Base-by-base conservation (phyloP, 176 grass and related monocot genomes). In the Cenchrus purpureus region DNA sequence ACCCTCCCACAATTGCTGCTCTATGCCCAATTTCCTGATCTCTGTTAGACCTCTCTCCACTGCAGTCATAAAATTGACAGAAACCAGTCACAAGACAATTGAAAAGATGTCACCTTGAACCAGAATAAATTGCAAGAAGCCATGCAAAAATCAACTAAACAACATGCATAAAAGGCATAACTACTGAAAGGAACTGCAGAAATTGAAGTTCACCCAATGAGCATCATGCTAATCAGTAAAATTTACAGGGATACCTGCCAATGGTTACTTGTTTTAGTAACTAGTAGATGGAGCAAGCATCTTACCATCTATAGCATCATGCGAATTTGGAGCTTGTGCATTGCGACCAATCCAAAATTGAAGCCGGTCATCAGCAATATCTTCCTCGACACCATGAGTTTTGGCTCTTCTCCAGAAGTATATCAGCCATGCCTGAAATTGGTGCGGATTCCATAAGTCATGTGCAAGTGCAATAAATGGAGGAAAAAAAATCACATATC, bases 361-460 rank as follows among this genome's bases (percentile, higher is more conserved):
- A 66, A 99, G 94, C 72, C 94, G 83, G 67, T 96, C 97, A 13
- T 99, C 97, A 71, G 97, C 94, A 81, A 97, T 92, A 84, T 99
- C 97, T 90, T 94, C 91, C 82, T 99, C 97, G n/a, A 99, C 68
- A 76, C 90, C 92, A 77, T 99, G 90, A 68, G 84, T 90, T 90
- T 94, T 99, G 64, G 97, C 91, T 88, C 97, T 94, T 91, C 89
- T 89, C 91, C 97, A 98, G 81, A 94, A 97, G 80, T 97, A 97
- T 71, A 97, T 89, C 73, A 92, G 92, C 95, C 95, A 97, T 53
- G 95, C 90, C 95, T 97, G 77, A 74, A 89, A 56, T 75, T 57
- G 29, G 57, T 72, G 9, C 25, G 53, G 60, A 80, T 46, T 65
- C 28, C 70, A 65, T 59, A 78, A 80, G 73, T 83, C 71, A 59